These are phyloP conservation scores for Clathrospora elynae DNA, from an alignment of 2,329 filamentous ascomycete genomes.

Conservation along the genomic window DNA sequence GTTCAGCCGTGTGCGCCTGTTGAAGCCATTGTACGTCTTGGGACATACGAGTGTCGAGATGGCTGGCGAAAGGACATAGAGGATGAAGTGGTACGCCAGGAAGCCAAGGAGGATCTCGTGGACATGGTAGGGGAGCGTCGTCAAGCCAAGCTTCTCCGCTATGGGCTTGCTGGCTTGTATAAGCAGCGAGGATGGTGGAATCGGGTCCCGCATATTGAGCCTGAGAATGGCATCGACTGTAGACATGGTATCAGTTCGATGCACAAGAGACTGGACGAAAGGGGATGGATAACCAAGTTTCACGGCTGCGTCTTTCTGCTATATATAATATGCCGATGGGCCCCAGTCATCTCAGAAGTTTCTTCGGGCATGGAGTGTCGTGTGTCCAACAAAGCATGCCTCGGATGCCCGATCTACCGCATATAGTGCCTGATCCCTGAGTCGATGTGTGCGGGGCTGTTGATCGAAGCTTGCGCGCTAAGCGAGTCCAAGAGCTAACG, in stretches of 20 bases:
- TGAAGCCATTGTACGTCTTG: conserved; percentile 65
- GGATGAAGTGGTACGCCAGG: conserved; percentile 70
- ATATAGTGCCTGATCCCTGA: conserved; percentile 11
- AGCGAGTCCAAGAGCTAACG: conserved; percentile 6
- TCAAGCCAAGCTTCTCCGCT: conserved; percentile 65
- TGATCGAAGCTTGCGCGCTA: conserved; percentile 11
- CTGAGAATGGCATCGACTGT: conserved; percentile 21
- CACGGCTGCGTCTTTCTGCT: conserved; percentile 13
- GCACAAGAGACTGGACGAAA: conserved; percentile 1
- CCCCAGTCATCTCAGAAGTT: conserved; percentile 5
- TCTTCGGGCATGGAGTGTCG: conserved; percentile 9
- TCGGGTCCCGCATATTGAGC: conserved; percentile 71
- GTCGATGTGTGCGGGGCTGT: conserved; percentile 15
- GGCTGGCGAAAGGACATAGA: conserved; percentile 68
- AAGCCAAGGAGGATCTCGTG: conserved; percentile 75
- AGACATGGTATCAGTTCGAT: conserved; percentile 26
- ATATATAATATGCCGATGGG: conserved; percentile 9
- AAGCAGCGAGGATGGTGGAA: conserved; percentile 65
- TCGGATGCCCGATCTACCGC: conserved; percentile 17
- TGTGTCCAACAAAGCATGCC: conserved; percentile 12
- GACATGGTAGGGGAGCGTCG: conserved; percentile 74
- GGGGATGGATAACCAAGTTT: conserved; percentile 8
- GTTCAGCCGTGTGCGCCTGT: conserved; percentile 69
- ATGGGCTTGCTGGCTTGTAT: conserved; percentile 64
- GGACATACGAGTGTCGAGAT: conserved; percentile 68